Evolutionary conservation across 768 basidiomycete species (phyloP).

Genomic region (Saitozyma sp.): DNA sequence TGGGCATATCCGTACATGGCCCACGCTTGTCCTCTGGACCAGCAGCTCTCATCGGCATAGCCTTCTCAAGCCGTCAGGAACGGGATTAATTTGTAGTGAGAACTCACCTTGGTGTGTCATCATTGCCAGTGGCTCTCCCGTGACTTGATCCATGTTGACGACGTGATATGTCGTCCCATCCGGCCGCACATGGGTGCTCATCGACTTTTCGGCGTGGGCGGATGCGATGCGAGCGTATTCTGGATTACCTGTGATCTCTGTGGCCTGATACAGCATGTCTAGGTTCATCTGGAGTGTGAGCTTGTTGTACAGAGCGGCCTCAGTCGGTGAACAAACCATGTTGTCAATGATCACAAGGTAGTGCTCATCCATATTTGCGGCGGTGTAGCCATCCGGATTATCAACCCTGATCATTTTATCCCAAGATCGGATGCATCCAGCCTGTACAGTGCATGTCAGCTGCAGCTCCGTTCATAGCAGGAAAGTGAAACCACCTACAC

Average conservation of each 20-base stretch:
- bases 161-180: slow-evolving; percentile 43
- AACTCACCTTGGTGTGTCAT: slow-evolving; percentile 34
- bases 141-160: slow-evolving; percentile 40
- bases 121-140: slow-evolving; percentile 19
- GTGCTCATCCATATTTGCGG: slow-evolving; percentile 34
- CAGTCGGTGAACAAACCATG: slow-evolving; percentile 26
- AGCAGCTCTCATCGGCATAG: slow-evolving; percentile 36
- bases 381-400: slow-evolving; percentile 25
- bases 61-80: slow-evolving; percentile 11
- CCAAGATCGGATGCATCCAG: slow-evolving; percentile 38
- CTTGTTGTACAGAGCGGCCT: background rate
- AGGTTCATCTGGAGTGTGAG: slow-evolving; percentile 38
- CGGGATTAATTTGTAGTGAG: background rate
- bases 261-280: slow-evolving; percentile 40
- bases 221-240: slow-evolving; percentile 34
- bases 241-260: slow-evolving; percentile 31
- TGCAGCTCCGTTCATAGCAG: background rate
- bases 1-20: slow-evolving; percentile 44
- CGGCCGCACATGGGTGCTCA: slow-evolving; percentile 27
- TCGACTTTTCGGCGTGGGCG: slow-evolving; percentile 33
- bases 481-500: slow-evolving; percentile 17
- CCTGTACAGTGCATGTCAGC: slow-evolving; percentile 15
- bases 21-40: slow-evolving; percentile 46
- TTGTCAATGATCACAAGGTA: slow-evolving; percentile 46
- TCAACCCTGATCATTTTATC: slow-evolving; percentile 16